Percentiles rank a stretch among this genome's conserved stretches.
Conservation (phyloP, 2,329 filamentous ascomycete species). For the Colletotrichum chrysophilum region DNA sequence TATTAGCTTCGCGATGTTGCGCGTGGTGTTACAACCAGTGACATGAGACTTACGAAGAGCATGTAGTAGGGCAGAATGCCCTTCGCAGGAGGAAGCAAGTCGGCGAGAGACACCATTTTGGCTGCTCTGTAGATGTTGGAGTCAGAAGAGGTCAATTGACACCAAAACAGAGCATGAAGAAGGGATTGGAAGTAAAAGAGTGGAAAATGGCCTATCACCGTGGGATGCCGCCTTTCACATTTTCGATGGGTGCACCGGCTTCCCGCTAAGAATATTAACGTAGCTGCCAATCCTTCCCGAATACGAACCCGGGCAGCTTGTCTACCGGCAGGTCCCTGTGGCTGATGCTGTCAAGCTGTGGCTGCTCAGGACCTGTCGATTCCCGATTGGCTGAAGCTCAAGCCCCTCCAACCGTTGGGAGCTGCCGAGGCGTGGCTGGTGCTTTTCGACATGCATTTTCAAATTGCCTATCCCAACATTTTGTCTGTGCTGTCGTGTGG, state of each 20-base stretch:
- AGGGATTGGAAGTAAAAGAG: neutral
- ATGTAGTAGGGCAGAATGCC: constrained; percentile 66
- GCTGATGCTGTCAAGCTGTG: neutral
- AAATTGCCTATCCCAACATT: constrained; percentile 18
- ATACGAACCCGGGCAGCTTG: neutral
- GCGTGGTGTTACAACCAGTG: neutral
- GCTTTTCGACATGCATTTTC: neutral
- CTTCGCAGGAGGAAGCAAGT: constrained; percentile 53
- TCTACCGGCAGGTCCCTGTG: neutral
- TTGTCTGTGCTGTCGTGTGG: constrained; percentile 1
- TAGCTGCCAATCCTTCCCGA: neutral
- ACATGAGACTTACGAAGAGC: constrained; percentile 49
- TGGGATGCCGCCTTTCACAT: neutral
- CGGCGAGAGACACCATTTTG: constrained; percentile 50
- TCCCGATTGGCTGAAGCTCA: neutral
- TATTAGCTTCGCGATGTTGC: neutral
- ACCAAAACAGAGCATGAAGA: neutral
- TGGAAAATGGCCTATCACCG: neutral
- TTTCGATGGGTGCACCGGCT: neutral
- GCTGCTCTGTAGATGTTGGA: neutral
- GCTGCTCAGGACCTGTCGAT: neutral
- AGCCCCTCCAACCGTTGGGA: neutral
- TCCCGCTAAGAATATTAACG: neutral
- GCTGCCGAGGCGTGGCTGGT: constrained; percentile 18
- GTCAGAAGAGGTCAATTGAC: neutral